A percentile compares a stretch with the other conserved stretches of the same genome.
These are phyloP conservation scores for Heterobasidion occidentale DNA, from an alignment of 1,284 basidiomycete genomes.

Conservation along the genomic window DNA sequence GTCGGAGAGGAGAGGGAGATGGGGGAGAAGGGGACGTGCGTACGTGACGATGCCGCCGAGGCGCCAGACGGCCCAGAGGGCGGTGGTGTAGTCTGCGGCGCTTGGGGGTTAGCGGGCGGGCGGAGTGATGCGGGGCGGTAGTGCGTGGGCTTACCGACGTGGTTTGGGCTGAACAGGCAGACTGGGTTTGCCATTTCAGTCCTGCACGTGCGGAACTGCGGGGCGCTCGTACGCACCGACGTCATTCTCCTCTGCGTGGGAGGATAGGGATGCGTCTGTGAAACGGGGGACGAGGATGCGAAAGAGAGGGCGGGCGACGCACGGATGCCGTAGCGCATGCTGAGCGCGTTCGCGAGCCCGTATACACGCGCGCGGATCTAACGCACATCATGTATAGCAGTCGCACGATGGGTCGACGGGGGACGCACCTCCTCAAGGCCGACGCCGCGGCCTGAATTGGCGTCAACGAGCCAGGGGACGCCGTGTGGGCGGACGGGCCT, in stretches of 20 bases:
- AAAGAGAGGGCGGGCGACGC: no score
- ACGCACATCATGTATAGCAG: neutral
- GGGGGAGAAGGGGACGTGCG: neutral
- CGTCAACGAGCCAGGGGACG: slow-evolving; percentile 58
- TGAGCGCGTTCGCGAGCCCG: slow-evolving; percentile 55
- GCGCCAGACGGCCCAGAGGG: slow-evolving; percentile 68
- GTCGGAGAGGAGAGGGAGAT: slow-evolving; percentile 30
- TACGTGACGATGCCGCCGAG: slow-evolving; percentile 53
- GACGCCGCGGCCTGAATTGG: slow-evolving; percentile 39
- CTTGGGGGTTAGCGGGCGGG: neutral
- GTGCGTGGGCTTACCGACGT: slow-evolving; percentile 40
- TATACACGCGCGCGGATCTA: slow-evolving; percentile 42
- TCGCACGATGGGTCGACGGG: neutral
- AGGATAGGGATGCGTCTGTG: neutral
- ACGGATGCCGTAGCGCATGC: slow-evolving; percentile 36
- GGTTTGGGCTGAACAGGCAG: slow-evolving; percentile 59
- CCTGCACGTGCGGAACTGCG: no score
- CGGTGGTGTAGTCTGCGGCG: slow-evolving; percentile 57
- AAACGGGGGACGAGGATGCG: slow-evolving; percentile 11
- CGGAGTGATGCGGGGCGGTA: slow-evolving; percentile 3
- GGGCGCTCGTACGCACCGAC: slow-evolving; percentile 35
- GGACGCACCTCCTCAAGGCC: slow-evolving; percentile 38
- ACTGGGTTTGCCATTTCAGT: slow-evolving; percentile 26
- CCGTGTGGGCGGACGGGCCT: slow-evolving; percentile 37
- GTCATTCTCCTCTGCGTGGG: slow-evolving; percentile 24